A percentile compares a stretch with the other conserved stretches of the same genome.
These are phyloP conservation scores for Davidsoniella australis DNA, from an alignment of 2,329 filamentous ascomycete species.

Conservation along the genomic window DNA sequence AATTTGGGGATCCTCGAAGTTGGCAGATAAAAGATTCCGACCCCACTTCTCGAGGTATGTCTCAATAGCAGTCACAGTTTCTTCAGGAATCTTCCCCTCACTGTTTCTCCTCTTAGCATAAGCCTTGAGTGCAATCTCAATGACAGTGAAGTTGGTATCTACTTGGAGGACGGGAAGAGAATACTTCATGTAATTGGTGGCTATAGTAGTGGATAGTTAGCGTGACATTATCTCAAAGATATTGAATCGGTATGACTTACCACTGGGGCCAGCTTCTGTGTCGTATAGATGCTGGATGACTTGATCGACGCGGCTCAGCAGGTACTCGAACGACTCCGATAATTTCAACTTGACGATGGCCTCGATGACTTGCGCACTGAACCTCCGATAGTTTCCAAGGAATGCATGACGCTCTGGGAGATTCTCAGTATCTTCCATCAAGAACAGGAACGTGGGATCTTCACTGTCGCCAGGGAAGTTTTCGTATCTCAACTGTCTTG, in stretches of 20 bases:
- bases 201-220: slow-evolving; percentile 17
- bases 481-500: slow-evolving; percentile 75
- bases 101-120: slow-evolving; percentile 57
- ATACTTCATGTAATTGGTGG: slow-evolving; percentile 46
- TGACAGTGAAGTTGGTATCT: slow-evolving; percentile 77
- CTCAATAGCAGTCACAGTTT: slow-evolving; percentile 21
- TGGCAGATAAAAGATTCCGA: slow-evolving; percentile 49
- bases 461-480: slow-evolving; percentile 65
- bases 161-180: slow-evolving; percentile 60
- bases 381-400: slow-evolving; percentile 84
- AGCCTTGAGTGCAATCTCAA: slow-evolving; percentile 77
- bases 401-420: slow-evolving; percentile 88
- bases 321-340: slow-evolving; percentile 71
- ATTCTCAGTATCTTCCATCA: slow-evolving; percentile 89
- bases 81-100: slow-evolving; percentile 2
- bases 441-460: slow-evolving; percentile 62
- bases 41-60: slow-evolving; percentile 56
- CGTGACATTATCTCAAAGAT: background rate
- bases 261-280: slow-evolving; percentile 47
- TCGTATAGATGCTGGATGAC: slow-evolving; percentile 62
- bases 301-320: slow-evolving; percentile 61
- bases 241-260: slow-evolving; percentile 24
- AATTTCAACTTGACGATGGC: slow-evolving; percentile 66
- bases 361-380: slow-evolving; percentile 77
- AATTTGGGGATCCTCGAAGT: slow-evolving; percentile 70